phyloP scores from a whole-genome alignment of 176 grass and related monocot species.

The Zoysia pacifica region DNA sequence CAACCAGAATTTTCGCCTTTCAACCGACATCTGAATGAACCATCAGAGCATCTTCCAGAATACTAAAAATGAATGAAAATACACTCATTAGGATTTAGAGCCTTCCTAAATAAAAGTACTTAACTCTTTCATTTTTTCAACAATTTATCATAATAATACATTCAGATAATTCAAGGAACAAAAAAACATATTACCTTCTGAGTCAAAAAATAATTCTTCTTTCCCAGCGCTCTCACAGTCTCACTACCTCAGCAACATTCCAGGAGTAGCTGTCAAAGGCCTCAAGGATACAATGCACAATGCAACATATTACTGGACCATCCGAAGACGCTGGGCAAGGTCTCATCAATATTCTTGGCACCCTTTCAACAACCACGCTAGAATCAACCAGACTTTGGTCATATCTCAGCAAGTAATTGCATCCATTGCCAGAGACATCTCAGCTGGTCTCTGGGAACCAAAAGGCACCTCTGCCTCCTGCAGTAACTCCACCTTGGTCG shows the following conservation, averaged over 20 bases:
- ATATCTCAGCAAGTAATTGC: constrained; percentile 62
- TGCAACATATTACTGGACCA: constrained; percentile 34
- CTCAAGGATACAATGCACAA: constrained; percentile 51
- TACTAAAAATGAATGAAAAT: constrained; percentile 51
- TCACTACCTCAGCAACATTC: constrained; percentile 65
- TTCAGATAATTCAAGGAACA: constrained; percentile 32
- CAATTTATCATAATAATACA: not conserved
- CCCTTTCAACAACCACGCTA: constrained; percentile 44
- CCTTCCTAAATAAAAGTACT: not conserved
- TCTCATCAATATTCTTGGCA: constrained; percentile 64
- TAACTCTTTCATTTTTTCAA: not conserved
- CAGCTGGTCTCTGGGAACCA: constrained; percentile 61
- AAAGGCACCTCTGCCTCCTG: constrained; percentile 45
- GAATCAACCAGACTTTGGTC: constrained; percentile 19
- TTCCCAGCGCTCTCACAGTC: constrained; percentile 26
- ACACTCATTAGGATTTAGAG: not conserved
- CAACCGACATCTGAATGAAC: constrained; percentile 34
- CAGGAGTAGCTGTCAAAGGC: constrained; percentile 71
- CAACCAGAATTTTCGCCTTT: constrained; percentile 39
- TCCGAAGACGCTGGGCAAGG: constrained; percentile 43
- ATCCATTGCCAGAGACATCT: constrained; percentile 80
- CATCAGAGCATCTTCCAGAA: constrained; percentile 44
- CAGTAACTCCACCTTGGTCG: constrained; percentile 61
- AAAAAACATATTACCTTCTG: constrained; percentile 63
- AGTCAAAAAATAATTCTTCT: constrained; percentile 54